These are phyloP conservation scores for Gaultheria prostrata DNA, from an alignment of 148 eudicot species.

Conservation along the genomic window DNA sequence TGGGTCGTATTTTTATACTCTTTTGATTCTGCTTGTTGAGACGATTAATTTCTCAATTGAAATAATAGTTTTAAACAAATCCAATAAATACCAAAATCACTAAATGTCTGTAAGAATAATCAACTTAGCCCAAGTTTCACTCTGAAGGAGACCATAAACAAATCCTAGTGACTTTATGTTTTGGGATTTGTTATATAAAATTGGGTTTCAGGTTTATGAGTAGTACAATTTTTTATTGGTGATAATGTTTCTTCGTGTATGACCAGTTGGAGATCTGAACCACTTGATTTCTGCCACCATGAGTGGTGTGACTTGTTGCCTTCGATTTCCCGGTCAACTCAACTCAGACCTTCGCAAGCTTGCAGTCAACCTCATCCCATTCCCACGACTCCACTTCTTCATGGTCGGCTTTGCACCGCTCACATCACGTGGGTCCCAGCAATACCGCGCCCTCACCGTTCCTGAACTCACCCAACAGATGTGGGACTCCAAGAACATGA, in stretches of 20 bases:
- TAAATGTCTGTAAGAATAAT: too few species aligned
- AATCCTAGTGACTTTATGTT: not conserved
- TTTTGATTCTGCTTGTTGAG: too few species aligned
- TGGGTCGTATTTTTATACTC: too few species aligned
- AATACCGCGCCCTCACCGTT: slow-evolving; percentile 55
- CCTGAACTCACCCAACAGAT: slow-evolving; percentile 71
- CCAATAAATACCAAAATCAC: too few species aligned
- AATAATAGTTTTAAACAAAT: too few species aligned
- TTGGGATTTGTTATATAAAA: not conserved
- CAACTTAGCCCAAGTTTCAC: not conserved
- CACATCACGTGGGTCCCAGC: slow-evolving; percentile 56
- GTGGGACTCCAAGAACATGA: slow-evolving; percentile 77
- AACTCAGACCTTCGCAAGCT: slow-evolving; percentile 56
- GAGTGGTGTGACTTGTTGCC: slow-evolving; percentile 60
- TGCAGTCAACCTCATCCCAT: slow-evolving; percentile 54
- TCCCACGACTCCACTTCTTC: slow-evolving; percentile 55
- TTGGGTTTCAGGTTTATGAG: not conserved
- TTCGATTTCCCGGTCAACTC: slow-evolving; percentile 54
- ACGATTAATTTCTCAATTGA: too few species aligned
- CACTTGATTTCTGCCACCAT: slow-evolving; percentile 53
- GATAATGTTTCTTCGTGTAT: slow-evolving; percentile 1
- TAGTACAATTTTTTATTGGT: not conserved
- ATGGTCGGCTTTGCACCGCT: slow-evolving; percentile 57
- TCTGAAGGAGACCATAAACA: not conserved
- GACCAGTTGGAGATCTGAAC: slow-evolving; percentile 49